Evolutionary conservation across 140 eudicot genomes (phyloP).

Genomic region (Flaveria floridana): DNA sequence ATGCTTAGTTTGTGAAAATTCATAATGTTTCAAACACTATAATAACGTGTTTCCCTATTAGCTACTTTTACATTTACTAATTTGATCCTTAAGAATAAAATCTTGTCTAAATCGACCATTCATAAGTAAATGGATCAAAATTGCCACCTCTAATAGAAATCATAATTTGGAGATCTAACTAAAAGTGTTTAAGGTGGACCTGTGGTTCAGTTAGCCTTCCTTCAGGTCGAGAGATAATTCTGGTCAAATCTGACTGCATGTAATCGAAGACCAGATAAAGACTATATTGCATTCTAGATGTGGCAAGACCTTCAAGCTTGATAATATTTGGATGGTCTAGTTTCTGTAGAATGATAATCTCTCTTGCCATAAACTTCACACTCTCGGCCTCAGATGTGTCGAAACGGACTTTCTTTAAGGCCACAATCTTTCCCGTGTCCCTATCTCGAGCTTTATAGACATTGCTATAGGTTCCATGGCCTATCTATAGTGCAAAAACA

Average conservation of each 20-base stretch:
- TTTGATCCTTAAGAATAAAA: not conserved
- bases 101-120: not conserved
- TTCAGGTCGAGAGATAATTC: slow-evolving; percentile 57
- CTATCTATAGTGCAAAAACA: slow-evolving; percentile 44
- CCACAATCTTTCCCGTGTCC: slow-evolving; percentile 69
- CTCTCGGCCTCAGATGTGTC: slow-evolving; percentile 88
- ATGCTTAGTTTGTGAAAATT: too few relatives aligned
- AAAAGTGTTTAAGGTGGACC: slow-evolving; percentile 42
- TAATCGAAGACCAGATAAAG: slow-evolving; percentile 75
- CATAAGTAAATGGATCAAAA: slow-evolving; percentile 3
- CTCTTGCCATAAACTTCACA: slow-evolving; percentile 85
- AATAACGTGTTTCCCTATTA: not conserved
- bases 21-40: not conserved
- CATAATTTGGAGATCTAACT: not conserved
- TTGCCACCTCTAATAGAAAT: not conserved
- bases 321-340: slow-evolving; percentile 85
- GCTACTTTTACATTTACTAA: not conserved
- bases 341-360: slow-evolving; percentile 59
- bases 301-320: slow-evolving; percentile 87
- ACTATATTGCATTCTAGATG: slow-evolving; percentile 88
- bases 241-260: slow-evolving; percentile 72
- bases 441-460: slow-evolving; percentile 87
- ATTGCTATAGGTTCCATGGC: slow-evolving; percentile 84
- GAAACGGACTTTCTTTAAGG: slow-evolving; percentile 79
- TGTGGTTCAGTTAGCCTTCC: slow-evolving; percentile 81